Evolutionary conservation across 345 rosid genomes (phyloP), one percentile per base, ranked within the genome.

Genomic region (Aquilaria yunnanensis): DNA sequence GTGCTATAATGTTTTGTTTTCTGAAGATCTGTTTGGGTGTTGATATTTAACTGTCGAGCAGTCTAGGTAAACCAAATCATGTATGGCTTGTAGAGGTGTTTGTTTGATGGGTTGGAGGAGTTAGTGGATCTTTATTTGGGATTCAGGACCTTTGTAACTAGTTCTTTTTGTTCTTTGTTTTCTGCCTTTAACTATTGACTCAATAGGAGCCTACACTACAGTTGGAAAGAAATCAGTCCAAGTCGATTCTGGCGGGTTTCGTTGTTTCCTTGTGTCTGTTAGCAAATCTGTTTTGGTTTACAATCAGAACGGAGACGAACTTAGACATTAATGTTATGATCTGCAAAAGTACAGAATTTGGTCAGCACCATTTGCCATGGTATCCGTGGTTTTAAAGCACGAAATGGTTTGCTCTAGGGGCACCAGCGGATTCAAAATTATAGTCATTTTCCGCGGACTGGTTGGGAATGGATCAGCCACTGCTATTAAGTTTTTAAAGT

Each of bases 1-100:
- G 55, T 62, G 72, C 67, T 62, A 54, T 68, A 45, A 4, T 34
- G 32, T 59, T 43, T 73, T 53, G 7, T 64, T 67, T 67, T 52
- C 45, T 50, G 62, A 67, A 55, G 62, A 68, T 67, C 29, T 63
- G 12, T 47, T 60, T 57, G 64, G 66, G 51, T 58, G 61, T 70
- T 61, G 33, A 70, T 70, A 46, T 50, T 53, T 55, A 54, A 30
- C 41, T 47, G 55, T 14, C 45, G 55, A 63, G 16, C 52, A 54
- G 56, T 53, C 56, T 63, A 60, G 70, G 53, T 55, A 55, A 49
- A 14, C 33, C 61, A 60, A 30, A 47, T 67, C 51, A 51, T 61
- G 31, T 10, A 30, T 54, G 29, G 61, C 43, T 0, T 37, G 43
- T 63, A 60, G 59, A 49, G 33, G 55, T 14, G 55, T 46, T 50